A percentile compares a stretch with the other conserved stretches of the same genome.
phyloP scores from a whole-genome alignment of 106 monocot species.

The Phalaenopsis equestris region DNA sequence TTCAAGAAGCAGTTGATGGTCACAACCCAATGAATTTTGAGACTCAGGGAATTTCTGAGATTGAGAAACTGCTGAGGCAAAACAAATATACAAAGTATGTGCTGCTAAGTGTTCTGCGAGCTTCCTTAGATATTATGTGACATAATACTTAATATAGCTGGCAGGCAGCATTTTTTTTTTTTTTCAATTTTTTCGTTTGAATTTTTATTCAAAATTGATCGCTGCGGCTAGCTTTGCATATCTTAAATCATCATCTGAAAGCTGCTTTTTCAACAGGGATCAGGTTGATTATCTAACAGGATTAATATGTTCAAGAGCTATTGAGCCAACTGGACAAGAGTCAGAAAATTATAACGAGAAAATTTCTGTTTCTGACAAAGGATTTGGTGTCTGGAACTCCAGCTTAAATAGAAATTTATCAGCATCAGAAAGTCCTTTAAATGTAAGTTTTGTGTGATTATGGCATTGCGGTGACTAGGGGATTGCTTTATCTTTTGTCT shows the following conservation, averaged over 20 bases:
- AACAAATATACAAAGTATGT: constrained; percentile 4
- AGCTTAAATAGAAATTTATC: constrained; percentile 3
- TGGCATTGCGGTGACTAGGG: not conserved
- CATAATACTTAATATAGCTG: not conserved
- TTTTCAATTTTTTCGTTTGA: not conserved
- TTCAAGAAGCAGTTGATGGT: not conserved
- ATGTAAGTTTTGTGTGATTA: not conserved
- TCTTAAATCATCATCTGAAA: not conserved
- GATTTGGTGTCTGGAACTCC: not conserved
- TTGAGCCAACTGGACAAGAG: constrained; percentile 2
- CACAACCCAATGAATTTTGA: not conserved
- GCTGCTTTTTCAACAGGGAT: constrained; percentile 4
- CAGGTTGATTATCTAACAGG: constrained; percentile 7
- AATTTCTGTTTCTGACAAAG: not conserved
- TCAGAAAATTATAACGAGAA: not conserved
- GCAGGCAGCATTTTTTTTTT: not conserved
- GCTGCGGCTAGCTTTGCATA: too few species aligned
- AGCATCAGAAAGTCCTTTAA: not conserved
- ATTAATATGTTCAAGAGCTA: constrained; percentile 4
- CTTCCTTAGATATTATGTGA: not conserved
- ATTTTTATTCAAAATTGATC: not conserved
- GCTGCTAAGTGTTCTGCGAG: not conserved
- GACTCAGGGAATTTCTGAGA: not conserved
- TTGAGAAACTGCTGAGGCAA: constrained; percentile 7
- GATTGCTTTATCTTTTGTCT: not conserved